Evolutionary conservation across 177 flowering plant species (phyloP).

Genomic region (Vitis hybrid): DNA sequence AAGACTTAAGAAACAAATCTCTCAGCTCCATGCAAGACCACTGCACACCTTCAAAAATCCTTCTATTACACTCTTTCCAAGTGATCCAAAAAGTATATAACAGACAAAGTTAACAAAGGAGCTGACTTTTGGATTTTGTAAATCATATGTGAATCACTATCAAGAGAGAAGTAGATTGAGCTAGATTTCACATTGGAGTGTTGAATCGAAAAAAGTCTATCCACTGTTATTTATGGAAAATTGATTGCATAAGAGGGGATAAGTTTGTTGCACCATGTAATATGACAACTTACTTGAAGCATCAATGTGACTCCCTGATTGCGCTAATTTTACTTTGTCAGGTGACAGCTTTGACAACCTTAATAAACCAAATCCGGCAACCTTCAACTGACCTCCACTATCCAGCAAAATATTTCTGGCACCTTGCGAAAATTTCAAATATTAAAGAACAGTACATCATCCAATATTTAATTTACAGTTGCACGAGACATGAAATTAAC

Average conservation of each 20-base stretch:
- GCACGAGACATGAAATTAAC: slow-evolving; percentile 18
- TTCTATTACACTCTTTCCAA: too few species aligned
- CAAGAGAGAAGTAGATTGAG: too few species aligned
- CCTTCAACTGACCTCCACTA: slow-evolving; percentile 87
- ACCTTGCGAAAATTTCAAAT: slow-evolving; percentile 88
- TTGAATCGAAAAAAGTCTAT: too few species aligned
- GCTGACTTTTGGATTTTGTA: too few species aligned
- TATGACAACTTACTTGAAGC: slow-evolving; percentile 60
- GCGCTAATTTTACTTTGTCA: slow-evolving; percentile 60
- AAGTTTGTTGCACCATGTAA: too few species aligned
- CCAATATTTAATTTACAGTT: slow-evolving; percentile 6
- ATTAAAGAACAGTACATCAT: slow-evolving; percentile 57
- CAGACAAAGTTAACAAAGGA: too few species aligned
- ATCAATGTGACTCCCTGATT: slow-evolving; percentile 40
- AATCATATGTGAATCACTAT: too few species aligned
- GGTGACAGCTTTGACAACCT: slow-evolving; percentile 65
- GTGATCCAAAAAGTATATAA: too few species aligned
- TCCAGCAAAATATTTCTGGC: slow-evolving; percentile 99
- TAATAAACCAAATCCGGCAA: slow-evolving; percentile 86
- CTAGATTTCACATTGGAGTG: too few species aligned
- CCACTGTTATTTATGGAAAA: neutral
- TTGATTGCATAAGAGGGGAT: neutral
- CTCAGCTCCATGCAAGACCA: too few species aligned
- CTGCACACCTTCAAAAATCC: too few species aligned
- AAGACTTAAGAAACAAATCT: too few species aligned